Percentiles rank a stretch among this genome's conserved stretches.
These are phyloP conservation scores for Populus hybrid DNA, from an alignment of 441 rosid species.

Conservation along the genomic window DNA sequence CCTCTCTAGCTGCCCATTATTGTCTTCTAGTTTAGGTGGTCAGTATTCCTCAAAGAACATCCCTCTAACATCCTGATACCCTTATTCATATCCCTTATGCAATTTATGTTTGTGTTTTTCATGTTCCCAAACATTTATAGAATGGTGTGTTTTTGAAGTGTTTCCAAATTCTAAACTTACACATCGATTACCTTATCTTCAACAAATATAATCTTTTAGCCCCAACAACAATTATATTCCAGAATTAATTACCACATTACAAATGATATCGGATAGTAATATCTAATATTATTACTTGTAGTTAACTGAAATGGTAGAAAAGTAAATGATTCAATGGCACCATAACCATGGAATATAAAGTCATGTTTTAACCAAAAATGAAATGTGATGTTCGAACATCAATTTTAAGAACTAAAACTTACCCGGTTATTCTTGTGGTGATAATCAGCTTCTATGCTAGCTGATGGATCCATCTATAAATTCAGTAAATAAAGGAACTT, in stretches of 20 bases:
- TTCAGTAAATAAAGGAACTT: conserved; percentile 17
- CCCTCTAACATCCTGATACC: background rate
- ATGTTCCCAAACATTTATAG: background rate
- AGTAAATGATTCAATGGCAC: background rate
- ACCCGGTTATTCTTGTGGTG: conserved; percentile 94
- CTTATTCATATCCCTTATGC: background rate
- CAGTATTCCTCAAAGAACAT: background rate
- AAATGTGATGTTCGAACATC: background rate
- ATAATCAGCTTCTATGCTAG: conserved; percentile 93
- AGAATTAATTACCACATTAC: background rate
- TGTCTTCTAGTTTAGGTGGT: background rate
- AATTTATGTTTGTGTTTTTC: background rate
- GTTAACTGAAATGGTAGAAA: background rate
- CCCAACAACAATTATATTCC: background rate
- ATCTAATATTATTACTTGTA: background rate
- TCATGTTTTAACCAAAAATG: background rate
- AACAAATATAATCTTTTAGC: background rate
- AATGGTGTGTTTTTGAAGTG: background rate
- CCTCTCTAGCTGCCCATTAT: background rate
- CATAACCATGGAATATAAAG: background rate
- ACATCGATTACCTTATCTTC: background rate
- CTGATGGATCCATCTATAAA: conserved; percentile 86
- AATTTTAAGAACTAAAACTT: conserved; percentile 13
- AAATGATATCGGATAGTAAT: background rate
- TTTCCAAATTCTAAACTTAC: background rate